phyloP scores from a whole-genome alignment of 1,284 basidiomycete species.

The Trichosporon sp. region DNA sequence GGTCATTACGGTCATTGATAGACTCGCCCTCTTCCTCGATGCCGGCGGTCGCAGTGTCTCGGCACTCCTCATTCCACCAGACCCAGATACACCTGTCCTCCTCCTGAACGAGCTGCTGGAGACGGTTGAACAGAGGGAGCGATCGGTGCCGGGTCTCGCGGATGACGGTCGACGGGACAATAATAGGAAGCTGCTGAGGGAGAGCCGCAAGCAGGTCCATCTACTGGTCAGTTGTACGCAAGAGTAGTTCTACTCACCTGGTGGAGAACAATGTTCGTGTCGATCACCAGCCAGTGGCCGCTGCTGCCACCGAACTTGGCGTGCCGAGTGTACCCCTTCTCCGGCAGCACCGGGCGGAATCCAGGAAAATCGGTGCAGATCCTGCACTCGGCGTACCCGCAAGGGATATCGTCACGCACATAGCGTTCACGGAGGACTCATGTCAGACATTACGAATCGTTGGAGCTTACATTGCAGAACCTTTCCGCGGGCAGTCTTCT shows the following conservation, averaged over 20 bases:
- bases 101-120: constrained; percentile 72
- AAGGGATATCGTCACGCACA: constrained; percentile 87
- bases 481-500: constrained; percentile 90
- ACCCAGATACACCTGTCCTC: constrained; percentile 74
- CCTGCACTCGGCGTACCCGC: constrained; percentile 71
- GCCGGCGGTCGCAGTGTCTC: constrained; percentile 51
- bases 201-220: constrained; percentile 87
- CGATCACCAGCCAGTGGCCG: constrained; percentile 80
- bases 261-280: constrained; percentile 92
- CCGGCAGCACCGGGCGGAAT: constrained; percentile 53
- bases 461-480: constrained; percentile 74
- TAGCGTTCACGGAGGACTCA: constrained; percentile 90
- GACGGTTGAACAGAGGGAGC: constrained; percentile 84
- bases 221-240: constrained; percentile 50
- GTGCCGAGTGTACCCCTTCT: constrained; percentile 56
- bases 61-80: constrained; percentile 86
- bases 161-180: constrained; percentile 90
- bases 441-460: background rate
- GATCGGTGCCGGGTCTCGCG: constrained; percentile 95
- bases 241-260: constrained; percentile 57
- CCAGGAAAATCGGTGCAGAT: constrained; percentile 56
- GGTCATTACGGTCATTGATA: constrained; percentile 87
- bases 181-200: constrained; percentile 67
- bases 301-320: constrained; percentile 33
- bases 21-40: constrained; percentile 28